phyloP scores from a whole-genome alignment of 208 protist species.

The Leishmania guyanensis region DNA sequence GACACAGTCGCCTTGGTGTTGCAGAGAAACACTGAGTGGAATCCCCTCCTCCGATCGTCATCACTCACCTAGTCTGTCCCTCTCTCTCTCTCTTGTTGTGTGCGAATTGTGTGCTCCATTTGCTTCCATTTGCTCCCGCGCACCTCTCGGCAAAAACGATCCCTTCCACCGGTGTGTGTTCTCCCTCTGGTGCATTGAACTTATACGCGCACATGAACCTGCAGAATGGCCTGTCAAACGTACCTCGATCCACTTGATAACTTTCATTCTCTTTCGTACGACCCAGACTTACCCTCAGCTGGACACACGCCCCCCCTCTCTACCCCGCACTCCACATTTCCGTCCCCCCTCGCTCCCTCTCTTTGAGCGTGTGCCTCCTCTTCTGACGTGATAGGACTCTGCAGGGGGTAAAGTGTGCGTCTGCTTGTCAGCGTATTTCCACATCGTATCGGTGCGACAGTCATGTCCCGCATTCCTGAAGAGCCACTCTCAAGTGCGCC shows the following conservation, averaged over 20 bases:
- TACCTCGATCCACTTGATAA: neutral
- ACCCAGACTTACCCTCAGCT: neutral
- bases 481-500: neutral
- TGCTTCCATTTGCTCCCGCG: neutral
- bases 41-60: neutral
- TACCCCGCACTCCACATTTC: neutral
- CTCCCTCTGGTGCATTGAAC: neutral
- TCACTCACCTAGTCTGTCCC: neutral
- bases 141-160: neutral
- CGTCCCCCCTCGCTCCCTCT: neutral
- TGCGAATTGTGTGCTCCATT: neutral
- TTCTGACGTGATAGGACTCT: no score
- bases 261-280: neutral
- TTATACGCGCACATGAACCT: neutral
- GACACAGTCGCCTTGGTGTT: neutral
- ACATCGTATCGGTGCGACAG: neutral
- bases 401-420: neutral
- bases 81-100: neutral
- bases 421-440: neutral
- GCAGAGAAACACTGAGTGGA: neutral
- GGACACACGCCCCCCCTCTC: neutral
- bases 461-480: constrained; percentile 22
- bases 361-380: neutral
- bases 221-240: neutral
- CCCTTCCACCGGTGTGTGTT: neutral